Conservation (phyloP, 306 rosid species). For the Hylodesmum podocarpum region DNA sequence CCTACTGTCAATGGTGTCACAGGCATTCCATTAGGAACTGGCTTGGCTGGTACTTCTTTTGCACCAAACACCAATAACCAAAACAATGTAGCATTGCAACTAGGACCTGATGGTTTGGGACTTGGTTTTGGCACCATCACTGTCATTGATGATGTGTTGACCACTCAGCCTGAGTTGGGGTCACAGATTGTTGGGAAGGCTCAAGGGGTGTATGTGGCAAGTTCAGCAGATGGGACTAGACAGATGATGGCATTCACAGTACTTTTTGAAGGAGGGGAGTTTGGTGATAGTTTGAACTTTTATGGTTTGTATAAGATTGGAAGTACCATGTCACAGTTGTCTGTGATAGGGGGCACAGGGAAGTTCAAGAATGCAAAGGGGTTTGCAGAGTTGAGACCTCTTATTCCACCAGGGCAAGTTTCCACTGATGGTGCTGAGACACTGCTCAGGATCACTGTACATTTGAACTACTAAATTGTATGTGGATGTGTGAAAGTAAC, state of each 20-base stretch:
- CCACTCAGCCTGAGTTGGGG: conserved; percentile 63
- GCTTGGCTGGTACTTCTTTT: conserved; percentile 70
- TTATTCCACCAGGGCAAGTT: conserved; percentile 70
- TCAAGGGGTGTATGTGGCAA: conserved; percentile 79
- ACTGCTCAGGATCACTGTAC: conserved; percentile 58
- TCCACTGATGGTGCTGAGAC: conserved; percentile 78
- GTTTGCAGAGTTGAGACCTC: conserved; percentile 60
- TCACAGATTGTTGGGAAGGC: conserved; percentile 66
- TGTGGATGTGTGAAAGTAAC: neutral
- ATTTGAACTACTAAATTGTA: conserved; percentile 47
- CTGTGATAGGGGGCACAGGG: conserved; percentile 74
- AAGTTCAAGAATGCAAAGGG: conserved; percentile 67
- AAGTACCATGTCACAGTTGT: conserved; percentile 61
- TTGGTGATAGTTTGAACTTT: conserved; percentile 68
- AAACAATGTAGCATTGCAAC: conserved; percentile 36
- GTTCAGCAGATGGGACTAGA: conserved; percentile 62
- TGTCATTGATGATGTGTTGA: conserved; percentile 70
- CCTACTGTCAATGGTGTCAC: conserved; percentile 77
- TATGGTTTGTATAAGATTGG: conserved; percentile 67
- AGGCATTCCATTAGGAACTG: conserved; percentile 80
- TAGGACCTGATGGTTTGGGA: conserved; percentile 70
- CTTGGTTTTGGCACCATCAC: conserved; percentile 84
- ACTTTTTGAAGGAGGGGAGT: conserved; percentile 78
- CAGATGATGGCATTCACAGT: conserved; percentile 87
- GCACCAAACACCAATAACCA: conserved; percentile 49